Evolutionary conservation across 352 stramenopile genomes (phyloP), one percentile per base, ranked within the genome.

Genomic region (Phytophthora europaea): DNA sequence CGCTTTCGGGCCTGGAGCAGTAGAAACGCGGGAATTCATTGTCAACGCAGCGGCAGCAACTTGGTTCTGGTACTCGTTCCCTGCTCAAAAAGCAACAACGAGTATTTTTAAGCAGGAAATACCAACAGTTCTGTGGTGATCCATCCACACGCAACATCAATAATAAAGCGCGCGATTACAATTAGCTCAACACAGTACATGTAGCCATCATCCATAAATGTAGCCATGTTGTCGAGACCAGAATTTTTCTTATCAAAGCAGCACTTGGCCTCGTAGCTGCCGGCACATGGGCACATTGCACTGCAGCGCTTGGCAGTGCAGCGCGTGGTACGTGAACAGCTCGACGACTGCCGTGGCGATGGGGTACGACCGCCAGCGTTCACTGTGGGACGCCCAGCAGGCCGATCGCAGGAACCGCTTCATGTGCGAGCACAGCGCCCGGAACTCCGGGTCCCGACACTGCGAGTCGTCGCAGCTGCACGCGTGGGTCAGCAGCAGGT

Each of bases 341-440:
- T 88, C 82, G 6, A 80, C 65, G 16, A 75, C 73, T 8, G 63
- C 72, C 43, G 26, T 50, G 3, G 71, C 75, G 28, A 81, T 76
- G 31, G 66, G 71, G 51, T 78, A 86, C 54, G 70, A 54, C 7
- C 75, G 69, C 85, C 85, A 93, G 16, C 69, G 60, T 15, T 76
- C 60, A 55, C 78, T 87, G 61, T 91, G 85, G 3, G 85, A 90
- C 20, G 82, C 83, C 85, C 85, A 93, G 67, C 80, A 91, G 2
- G 74, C 67, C 13, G 80, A 83, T 1, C 82, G 79, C 40, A 93
- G 45, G 22, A 91, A 91, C 0, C 81, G 70, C 80, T 91, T 91
- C 83, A 93, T 91, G 57, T 86, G 79, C 9, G 73, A 53, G 61
- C 83, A 93, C 1, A 89, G 65, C 22, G 38, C 70, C 0, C 68